Evolutionary conservation across 2,329 filamentous ascomycete species (phyloP), one percentile per base, ranked within the genome.

Genomic region (Cladosporium austrohemisphaericum): DNA sequence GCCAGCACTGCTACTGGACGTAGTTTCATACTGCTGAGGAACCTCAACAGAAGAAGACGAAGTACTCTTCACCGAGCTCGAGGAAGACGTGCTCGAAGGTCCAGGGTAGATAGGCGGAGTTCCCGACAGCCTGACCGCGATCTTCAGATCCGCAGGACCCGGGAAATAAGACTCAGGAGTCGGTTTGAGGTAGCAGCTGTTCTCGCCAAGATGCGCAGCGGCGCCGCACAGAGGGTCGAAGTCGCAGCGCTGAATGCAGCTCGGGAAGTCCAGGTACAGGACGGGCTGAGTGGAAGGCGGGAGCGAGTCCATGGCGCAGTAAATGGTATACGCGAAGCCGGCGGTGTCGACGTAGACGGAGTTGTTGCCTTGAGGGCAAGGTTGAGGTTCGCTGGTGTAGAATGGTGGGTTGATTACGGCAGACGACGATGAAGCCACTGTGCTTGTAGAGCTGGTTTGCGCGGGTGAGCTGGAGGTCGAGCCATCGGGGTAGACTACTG

Each of bases 311-410:
- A 36, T n/a, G 22, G 20, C 22, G 31, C 55, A 57, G 41, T 29
- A 26, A 19, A 57, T 40, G 22, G 38, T 51, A 19, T 57, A 55
- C 5, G 22, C 11, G 10, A 46, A 45, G 16, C 55, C 55, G 2
- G 48, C 52, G 6, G 44, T 14, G 22, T 57, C 40, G 13, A 35
- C 36, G 13, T 53, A 33, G 29, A 48, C 41, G 6, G 43, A 16
- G 13, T 52, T 49, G 37, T 57, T 43, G 19, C 52, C 52, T 16
- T 31, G 14, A 0, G 55, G 53, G 18, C 55, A 57, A n/a, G 46
- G 38, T 20, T 41, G 28, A 3, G 43, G 20, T 2, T 41, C 13
- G 46, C 40, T 19, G 23, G 32, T 33, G 41, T 46, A 37, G 41
- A 44, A 29, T 29, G 41, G 13, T 40, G 47, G 26, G 33, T 36